Evolutionary conservation across 139 green algal species (phyloP).

Genomic region (Nannochloris sp.): DNA sequence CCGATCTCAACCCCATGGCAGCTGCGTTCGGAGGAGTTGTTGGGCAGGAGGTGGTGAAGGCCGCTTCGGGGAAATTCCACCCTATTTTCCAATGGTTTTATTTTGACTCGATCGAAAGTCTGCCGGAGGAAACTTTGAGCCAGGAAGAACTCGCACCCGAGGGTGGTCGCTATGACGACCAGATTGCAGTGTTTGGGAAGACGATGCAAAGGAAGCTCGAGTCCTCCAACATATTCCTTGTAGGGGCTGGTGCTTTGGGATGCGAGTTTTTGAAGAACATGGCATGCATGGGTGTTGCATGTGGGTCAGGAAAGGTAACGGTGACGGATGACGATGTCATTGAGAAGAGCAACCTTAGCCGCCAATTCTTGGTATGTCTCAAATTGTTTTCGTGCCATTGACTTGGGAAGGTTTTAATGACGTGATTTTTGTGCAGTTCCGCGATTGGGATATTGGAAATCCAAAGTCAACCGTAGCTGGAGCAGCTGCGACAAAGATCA

Average conservation of each 20-base stretch:
- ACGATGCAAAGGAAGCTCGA: slow-evolving; percentile 62
- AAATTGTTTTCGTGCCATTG: neutral
- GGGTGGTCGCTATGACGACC: slow-evolving; percentile 68
- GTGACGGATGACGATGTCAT: slow-evolving; percentile 97
- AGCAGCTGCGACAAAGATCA: slow-evolving; percentile 70
- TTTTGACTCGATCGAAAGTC: slow-evolving; percentile 76
- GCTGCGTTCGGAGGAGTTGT: slow-evolving; percentile 95
- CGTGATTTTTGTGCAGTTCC: slow-evolving; percentile 40
- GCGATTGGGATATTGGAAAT: slow-evolving; percentile 91
- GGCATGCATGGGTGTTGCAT: slow-evolving; percentile 85
- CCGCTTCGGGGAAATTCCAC: slow-evolving; percentile 91
- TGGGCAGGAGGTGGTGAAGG: slow-evolving; percentile 97
- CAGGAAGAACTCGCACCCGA: slow-evolving; percentile 27
- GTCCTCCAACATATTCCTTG: slow-evolving; percentile 79
- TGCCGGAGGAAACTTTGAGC: slow-evolving; percentile 39
- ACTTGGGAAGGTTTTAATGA: neutral
- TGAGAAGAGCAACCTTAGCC: slow-evolving; percentile 94
- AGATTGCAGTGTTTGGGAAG: slow-evolving; percentile 81
- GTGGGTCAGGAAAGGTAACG: slow-evolving; percentile 32
- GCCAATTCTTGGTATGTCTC: slow-evolving; percentile 90
- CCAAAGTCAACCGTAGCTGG: slow-evolving; percentile 73
- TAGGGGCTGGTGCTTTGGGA: slow-evolving; percentile 90
- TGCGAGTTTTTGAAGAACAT: slow-evolving; percentile 99
- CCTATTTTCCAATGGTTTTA: slow-evolving; percentile 89
- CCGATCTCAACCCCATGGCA: slow-evolving; percentile 82